phyloP scores from a whole-genome alignment of 306 rosid species.

The Canavalia ensiformis region DNA sequence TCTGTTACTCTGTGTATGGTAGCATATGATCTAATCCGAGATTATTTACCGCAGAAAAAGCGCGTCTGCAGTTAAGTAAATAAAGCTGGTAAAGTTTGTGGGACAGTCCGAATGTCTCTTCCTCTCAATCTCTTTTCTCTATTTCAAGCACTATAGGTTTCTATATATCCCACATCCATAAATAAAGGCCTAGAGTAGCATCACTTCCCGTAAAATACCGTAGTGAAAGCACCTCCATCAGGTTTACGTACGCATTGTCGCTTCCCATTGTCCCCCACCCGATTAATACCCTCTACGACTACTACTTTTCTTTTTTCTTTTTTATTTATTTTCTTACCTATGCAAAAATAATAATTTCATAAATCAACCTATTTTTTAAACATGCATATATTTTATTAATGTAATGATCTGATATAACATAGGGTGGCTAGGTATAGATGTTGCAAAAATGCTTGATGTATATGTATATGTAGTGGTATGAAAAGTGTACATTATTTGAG shows the following conservation, averaged over 20 bases:
- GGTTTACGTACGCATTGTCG: conserved; percentile 53
- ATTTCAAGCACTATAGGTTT: conserved; percentile 42
- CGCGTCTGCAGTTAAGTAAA: conserved; percentile 20
- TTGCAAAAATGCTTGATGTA: too few relatives aligned
- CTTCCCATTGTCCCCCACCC: conserved; percentile 49
- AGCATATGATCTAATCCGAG: neutral
- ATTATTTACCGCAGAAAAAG: conserved; percentile 2
- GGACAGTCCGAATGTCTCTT: conserved; percentile 99
- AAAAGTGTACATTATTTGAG: too few relatives aligned
- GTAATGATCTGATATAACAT: too few relatives aligned
- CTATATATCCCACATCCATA: conserved; percentile 35
- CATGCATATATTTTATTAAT: too few relatives aligned
- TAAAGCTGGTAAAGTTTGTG: conserved; percentile 80
- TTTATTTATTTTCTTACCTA: too few relatives aligned
- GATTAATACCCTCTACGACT: neutral
- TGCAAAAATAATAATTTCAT: too few relatives aligned
- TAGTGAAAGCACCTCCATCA: conserved; percentile 49
- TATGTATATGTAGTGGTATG: too few relatives aligned
- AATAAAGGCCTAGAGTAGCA: conserved; percentile 48
- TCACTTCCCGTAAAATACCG: conserved; percentile 55
- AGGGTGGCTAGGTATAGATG: too few relatives aligned
- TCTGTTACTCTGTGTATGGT: neutral
- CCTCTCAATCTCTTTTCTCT: conserved; percentile 30
- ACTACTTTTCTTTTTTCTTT: neutral
- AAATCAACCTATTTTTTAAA: too few relatives aligned